Base-by-base conservation (phyloP, 768 basidiomycete species). In the Tricholoma sp. region DNA sequence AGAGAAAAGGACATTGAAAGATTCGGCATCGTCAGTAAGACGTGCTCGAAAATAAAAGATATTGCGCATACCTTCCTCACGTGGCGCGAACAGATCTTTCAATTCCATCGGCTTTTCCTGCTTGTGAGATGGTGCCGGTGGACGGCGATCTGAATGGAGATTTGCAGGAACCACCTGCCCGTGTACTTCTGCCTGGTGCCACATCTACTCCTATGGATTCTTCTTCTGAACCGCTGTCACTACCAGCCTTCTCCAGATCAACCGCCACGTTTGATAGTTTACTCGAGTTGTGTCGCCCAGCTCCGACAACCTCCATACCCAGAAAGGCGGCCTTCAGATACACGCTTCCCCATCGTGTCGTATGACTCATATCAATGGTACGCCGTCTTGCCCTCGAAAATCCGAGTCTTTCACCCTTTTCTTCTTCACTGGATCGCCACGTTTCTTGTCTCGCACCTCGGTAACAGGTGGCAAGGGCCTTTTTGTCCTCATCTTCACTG, bases 281-380 rank as follows among this genome's bases (percentile, higher is more conserved):
- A 19, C 2, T 41, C 19, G n/a, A 2, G n/a, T n/a, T n/a, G n/a
- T n/a, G n/a, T n/a, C n/a, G n/a, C n/a, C n/a, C n/a, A n/a, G n/a
- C n/a, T n/a, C n/a, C 70, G 55, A 58, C 69, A 21, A 69, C 65
- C 41, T 73, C 73, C 31, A 72, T 63, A 34, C 83, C 86, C 63
- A 91, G 64, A 69, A 89, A 87, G 21, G 80, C 69, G 3, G 89
- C 90, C 57, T 82, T 88, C 63, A 91, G 63, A 67, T 90, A 84
- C n/a, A 76, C 75, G 45, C 88, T 86, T 21, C 83, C 86, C 77
- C 83, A 92, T 50, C 79, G 78, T 14, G 82, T 79, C 61, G n/a
- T n/a, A n/a, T n/a, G n/a, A n/a, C n/a, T n/a, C n/a, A 89, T 84
- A 63, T 93, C 90, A 61, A 94, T 91, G 46, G 77, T 83, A 57